Conservation (phyloP, 2,329 filamentous ascomycete species). For the Penicillium sp. region DNA sequence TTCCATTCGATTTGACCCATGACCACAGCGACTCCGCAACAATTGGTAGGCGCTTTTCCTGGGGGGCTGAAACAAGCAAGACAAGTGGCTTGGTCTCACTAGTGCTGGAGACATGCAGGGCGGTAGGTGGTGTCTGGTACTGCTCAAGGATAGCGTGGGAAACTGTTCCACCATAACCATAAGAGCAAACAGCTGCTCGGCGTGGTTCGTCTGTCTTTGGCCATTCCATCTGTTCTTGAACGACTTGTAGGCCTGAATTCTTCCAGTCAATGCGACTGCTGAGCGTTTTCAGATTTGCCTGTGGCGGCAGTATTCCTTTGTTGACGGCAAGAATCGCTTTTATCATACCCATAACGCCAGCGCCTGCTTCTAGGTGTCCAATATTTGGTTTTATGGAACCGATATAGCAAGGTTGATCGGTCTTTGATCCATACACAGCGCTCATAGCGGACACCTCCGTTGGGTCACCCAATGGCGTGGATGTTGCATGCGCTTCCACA, state of each 20-base stretch:
- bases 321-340: conserved; percentile 29
- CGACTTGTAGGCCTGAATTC: conserved; percentile 23
- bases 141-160: conserved; percentile 37
- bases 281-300: conserved; percentile 36
- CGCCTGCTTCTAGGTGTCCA: too few species aligned
- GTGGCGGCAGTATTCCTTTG: conserved; percentile 30
- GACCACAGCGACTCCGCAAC: conserved; percentile 21
- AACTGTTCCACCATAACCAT: conserved; percentile 39
- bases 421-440: conserved; percentile 17
- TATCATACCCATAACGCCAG: too few species aligned
- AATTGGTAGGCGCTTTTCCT: conserved; percentile 33
- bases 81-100: conserved; percentile 4
- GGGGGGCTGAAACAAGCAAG: conserved; percentile 33
- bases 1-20: conserved; percentile 28
- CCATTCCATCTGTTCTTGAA: conserved; percentile 27
- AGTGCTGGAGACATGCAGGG: not conserved
- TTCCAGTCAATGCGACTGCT: conserved; percentile 38
- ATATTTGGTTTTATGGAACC: too few species aligned
- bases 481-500: conserved; percentile 27
- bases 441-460: conserved; percentile 19
- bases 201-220: conserved; percentile 11
- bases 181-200: conserved; percentile 34
- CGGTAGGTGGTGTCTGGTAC: not conserved
- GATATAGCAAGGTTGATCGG: too few species aligned
- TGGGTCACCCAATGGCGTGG: conserved; percentile 24